A percentile compares a stretch with the other conserved stretches of the same genome.
Conservation (phyloP, 345 rosid genomes). For the Punica granatum region DNA sequence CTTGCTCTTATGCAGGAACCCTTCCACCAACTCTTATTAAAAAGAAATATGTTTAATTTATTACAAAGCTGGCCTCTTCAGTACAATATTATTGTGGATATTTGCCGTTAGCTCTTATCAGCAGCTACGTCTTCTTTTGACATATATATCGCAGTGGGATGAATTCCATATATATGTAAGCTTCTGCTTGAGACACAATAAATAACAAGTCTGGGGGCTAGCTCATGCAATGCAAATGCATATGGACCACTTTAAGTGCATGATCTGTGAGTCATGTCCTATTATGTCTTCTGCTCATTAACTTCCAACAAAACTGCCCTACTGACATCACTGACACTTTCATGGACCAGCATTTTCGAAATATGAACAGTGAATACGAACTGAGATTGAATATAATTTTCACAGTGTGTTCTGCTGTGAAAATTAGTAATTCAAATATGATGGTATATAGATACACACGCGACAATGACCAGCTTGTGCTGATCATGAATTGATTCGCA, state of each 20-base stretch:
- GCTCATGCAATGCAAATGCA: neutral
- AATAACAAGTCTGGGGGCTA: neutral
- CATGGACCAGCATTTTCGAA: neutral
- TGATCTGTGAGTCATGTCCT: conserved; percentile 2
- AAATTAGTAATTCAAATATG: neutral
- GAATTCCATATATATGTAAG: neutral
- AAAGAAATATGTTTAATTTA: no score
- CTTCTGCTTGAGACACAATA: neutral
- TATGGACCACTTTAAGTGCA: conserved; percentile 5
- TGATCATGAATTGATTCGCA: no score
- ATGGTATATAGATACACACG: no score
- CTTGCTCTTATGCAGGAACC: no score
- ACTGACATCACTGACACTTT: conserved; percentile 9
- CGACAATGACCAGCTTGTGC: no score
- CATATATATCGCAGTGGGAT: neutral
- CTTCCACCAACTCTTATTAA: no score
- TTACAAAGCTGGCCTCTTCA: no score
- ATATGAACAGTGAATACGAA: neutral
- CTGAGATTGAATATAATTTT: neutral
- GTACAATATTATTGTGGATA: no score
- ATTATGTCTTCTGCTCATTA: conserved; percentile 5
- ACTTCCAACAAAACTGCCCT: conserved; percentile 5
- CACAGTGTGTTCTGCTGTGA: neutral
- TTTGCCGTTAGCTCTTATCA: no score
- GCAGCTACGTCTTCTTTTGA: no score